Evolutionary conservation across 176 grass and related monocot genomes (phyloP), one percentile per base, ranked within the genome.

Genomic region (Phoenix dactylifera): DNA sequence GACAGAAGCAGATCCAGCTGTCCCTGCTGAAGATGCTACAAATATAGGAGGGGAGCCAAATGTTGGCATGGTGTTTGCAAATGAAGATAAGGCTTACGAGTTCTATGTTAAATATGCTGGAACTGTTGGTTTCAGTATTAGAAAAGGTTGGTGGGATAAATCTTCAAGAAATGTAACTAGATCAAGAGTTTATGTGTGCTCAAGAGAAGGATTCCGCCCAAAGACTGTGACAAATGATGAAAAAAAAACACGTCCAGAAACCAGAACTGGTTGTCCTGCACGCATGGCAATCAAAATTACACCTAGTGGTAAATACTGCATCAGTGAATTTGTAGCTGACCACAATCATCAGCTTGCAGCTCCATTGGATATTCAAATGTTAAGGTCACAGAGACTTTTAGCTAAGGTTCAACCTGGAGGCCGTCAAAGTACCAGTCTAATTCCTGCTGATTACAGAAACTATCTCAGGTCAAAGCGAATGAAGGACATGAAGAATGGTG

Each of bases 71-170:
- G 70, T 86, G 58, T 95, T 95, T 63, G 53, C 69, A 64, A 75
- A 83, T 59, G 86, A 95, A 82, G 82, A 89, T 49, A 83, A 81
- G 35, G 90, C 90, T 22, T 89, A 83, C 39, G 86, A 95, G 26
- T 95, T 86, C 28, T 89, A 89, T 72, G 77, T 72, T 22, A 86
- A 55, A 17, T 95, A 86, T 75, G 85, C 85, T 70, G 67, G 54
- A 59, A 81, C 67, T 59, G 54, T 64, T 77, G 90, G 85, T 48
- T 89, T 95, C 59, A 89, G 64, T 58, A 72, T 95, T 16, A 57
- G 86, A 55, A 95, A 95, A 82, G 90, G 90, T 51, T 89, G 79
- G 76, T 81, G 77, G 63, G 90, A 95, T 30, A 88, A 77, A 83
- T 82, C 86, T 58, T 57, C 68, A 1, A 79, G 73, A 25, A 86